Base-by-base conservation (phyloP, 192 early-diverging fungal genomes). In the Funneliformis mosseae region DNA sequence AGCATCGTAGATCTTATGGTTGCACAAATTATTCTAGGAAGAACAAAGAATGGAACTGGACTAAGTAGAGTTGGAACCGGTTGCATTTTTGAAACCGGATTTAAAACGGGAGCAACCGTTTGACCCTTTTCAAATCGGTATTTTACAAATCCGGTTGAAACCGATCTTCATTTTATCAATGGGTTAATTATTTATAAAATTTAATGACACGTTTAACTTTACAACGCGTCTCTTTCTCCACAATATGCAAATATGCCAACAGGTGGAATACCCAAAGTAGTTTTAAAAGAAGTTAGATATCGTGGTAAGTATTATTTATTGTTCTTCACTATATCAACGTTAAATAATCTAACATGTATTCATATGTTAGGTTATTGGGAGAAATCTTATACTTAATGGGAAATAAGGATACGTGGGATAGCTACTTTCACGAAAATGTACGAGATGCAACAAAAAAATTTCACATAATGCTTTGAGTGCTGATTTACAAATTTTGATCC, bases 211-310 rank as follows among this genome's bases (percentile, higher is more conserved):
- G n/a, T n/a, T n/a, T n/a, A n/a, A n/a, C n/a, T n/a, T n/a, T n/a
- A n/a, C n/a, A n/a, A n/a, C n/a, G n/a, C n/a, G n/a, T n/a, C n/a
- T n/a, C n/a, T n/a, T n/a, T n/a, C n/a, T n/a, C n/a, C n/a, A n/a
- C n/a, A n/a, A n/a, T n/a, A n/a, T n/a, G n/a, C n/a, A n/a, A 50
- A 73, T 27, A 73, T 73, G 45, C 71, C 71, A 73, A 73, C 16
- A 73, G 71, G 45, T 5, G 45, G 71, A 50, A 25, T 73, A 73
- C 71, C 45, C 0, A 4, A 73, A 73, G 45, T 5, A 48, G 43
- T 4, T 43, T 45, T 43, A 71, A 45, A 43, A 21, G 41, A 71
- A 71, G 41, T 71, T 71, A 8, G 5, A 43, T 2, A 75, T 75
- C 6, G 46, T 28, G 46, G 46, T 50, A 50, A 23, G 7, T 41